phyloP scores from a whole-genome alignment of 2,329 filamentous ascomycete genomes.

The Fusarium continuum region DNA sequence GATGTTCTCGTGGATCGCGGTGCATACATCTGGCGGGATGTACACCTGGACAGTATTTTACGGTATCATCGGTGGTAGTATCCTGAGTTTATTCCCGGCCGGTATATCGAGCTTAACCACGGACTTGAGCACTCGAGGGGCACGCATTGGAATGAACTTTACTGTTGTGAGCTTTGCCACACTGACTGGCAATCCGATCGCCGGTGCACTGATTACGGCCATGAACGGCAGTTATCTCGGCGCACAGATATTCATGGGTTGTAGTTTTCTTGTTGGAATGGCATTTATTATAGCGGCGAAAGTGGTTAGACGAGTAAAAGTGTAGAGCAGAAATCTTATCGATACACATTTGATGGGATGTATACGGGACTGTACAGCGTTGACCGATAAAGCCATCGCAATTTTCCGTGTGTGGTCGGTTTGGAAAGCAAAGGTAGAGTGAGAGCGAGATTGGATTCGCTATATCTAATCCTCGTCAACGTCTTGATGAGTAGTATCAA shows the following conservation, averaged over 20 bases:
- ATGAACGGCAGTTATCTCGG: conserved; percentile 55
- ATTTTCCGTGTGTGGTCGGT: no score
- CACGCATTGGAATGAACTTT: conserved; percentile 67
- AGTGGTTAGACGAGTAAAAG: no score
- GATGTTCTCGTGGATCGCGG: conserved; percentile 61
- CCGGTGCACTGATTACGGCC: conserved; percentile 58
- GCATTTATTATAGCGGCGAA: neutral
- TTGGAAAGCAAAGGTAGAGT: no score
- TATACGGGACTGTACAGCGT: no score
- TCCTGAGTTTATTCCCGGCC: conserved; percentile 69
- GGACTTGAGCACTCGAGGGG: conserved; percentile 61
- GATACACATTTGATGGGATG: no score
- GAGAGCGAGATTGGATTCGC: no score
- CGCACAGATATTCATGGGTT: conserved; percentile 57
- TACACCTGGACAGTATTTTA: conserved; percentile 71
- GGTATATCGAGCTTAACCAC: conserved; percentile 61
- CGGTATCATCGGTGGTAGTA: conserved; percentile 67
- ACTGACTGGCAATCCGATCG: conserved; percentile 61
- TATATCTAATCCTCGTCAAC: no score
- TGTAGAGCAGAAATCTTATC: no score
- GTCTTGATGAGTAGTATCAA: no score
- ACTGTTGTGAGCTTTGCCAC: conserved; percentile 63
- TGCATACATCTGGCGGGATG: conserved; percentile 58
- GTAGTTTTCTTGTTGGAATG: conserved; percentile 20
- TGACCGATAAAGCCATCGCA: no score